Evolutionary conservation across 108 stramenopile genomes (phyloP), one percentile per base, ranked within the genome.

Genomic region (Nitzschia putrida): DNA sequence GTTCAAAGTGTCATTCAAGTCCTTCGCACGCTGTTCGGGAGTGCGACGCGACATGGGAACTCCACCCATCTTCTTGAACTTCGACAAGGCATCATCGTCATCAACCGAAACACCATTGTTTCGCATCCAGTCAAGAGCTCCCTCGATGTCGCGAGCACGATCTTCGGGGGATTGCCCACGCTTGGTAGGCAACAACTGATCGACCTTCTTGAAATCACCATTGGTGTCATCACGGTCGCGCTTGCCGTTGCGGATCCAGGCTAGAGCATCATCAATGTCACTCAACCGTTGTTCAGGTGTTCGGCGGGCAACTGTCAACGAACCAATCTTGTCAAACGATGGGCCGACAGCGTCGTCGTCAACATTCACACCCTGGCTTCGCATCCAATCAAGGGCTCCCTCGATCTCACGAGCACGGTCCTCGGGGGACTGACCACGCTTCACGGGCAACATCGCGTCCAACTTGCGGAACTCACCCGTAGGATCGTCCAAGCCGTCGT

Each of bases 121-220:
- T 51, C 74, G 43, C 58, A 75, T 65, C 74, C 74, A 77, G 53
- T 64, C 53, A 41, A 77, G 57, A n/a, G 69, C 68, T 44, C 40
- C 53, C 37, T 64, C 60, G 14, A 77, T 23, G 22, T 47, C 63
- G 45, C 29, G 38, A 14, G 71, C 71, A 39, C 71, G 53, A 25
- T 71, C 71, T 61, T 63, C 34, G 20, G 42, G 18, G 16, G n/a
- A 42, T 61, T 50, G 47, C 50, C 44, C 52, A 26, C 42, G 26
- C 18, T 61, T 63, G 25, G n/a, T 38, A 16, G 60, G 71, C 16
- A 71, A 22, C 49, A 63, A 53, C 6, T 61, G 37, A 63, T 71
- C 71, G 24, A 71, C 38, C 47, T 51, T 43, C 60, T 53, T 69
- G 43, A 69, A 69, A 10, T 12, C 50, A 14, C 43, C 54, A n/a